Percentiles rank a stretch among this genome's conserved stretches.
These are phyloP conservation scores for Neofusicoccum ribis DNA, from an alignment of 2,329 filamentous ascomycete species.

Conservation along the genomic window DNA sequence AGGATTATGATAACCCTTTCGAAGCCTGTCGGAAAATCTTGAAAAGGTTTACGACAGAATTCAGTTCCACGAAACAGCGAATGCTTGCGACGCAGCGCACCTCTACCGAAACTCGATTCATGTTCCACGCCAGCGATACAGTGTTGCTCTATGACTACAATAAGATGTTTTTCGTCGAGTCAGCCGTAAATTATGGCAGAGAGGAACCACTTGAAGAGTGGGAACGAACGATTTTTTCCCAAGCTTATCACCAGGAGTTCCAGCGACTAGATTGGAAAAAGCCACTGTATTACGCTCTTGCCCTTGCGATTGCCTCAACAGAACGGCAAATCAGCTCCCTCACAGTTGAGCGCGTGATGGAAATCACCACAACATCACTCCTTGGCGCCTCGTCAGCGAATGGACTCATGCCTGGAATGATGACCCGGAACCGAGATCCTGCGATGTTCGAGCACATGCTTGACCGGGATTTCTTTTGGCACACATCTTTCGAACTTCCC, in stretches of 20 bases:
- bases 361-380: not conserved
- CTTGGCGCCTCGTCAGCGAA: not conserved
- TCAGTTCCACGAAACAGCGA: not conserved
- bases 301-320: not conserved
- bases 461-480: not conserved
- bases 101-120: not conserved
- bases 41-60: not conserved
- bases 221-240: not conserved
- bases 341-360: not conserved
- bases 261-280: not conserved
- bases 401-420: not conserved
- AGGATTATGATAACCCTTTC: too few relatives aligned
- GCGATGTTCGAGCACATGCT: not conserved
- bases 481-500: slow-evolving; percentile 17
- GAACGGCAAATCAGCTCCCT: not conserved
- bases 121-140: slow-evolving; percentile 18
- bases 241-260: not conserved
- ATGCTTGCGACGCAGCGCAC: slow-evolving; percentile 18
- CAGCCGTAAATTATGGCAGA: too few relatives aligned
- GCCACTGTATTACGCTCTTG: not conserved
- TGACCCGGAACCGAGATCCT: not conserved
- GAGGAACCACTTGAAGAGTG: too few relatives aligned
- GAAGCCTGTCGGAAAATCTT: not conserved
- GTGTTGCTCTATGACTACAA: not conserved
- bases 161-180: too few relatives aligned